A percentile compares a stretch with the other conserved stretches of the same genome.
These are phyloP conservation scores for Cryphonectria naterciae DNA, from an alignment of 2,329 filamentous ascomycete species.

Conservation along the genomic window DNA sequence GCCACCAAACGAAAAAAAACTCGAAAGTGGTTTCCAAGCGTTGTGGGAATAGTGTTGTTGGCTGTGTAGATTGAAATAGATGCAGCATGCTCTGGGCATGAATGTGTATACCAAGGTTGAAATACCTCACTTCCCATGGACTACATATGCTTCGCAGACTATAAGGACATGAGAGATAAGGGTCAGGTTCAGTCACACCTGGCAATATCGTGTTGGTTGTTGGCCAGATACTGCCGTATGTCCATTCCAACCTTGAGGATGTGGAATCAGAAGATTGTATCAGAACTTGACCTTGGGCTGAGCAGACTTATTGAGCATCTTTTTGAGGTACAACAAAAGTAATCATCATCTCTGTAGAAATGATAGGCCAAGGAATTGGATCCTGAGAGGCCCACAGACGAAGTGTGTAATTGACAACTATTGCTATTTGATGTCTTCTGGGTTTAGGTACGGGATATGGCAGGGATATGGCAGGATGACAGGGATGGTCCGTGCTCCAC, in stretches of 20 bases:
- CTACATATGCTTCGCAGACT: too few species aligned
- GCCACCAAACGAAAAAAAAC: background rate
- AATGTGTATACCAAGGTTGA: too few species aligned
- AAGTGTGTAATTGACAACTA: too few species aligned
- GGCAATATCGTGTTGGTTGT: background rate
- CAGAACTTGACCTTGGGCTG: too few species aligned
- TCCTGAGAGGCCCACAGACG: background rate
- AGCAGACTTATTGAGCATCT: too few species aligned
- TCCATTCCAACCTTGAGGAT: background rate
- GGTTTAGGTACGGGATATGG: background rate
- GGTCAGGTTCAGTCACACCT: background rate
- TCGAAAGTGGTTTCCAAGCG: background rate
- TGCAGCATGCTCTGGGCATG: too few species aligned
- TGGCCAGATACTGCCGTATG: background rate
- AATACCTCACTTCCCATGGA: too few species aligned
- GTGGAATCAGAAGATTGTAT: background rate
- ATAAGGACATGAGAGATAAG: too few species aligned
- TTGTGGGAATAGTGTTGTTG: background rate
- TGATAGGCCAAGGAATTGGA: too few species aligned
- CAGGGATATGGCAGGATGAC: conserved; percentile 7
- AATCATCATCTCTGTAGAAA: background rate
- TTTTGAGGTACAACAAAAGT: background rate
- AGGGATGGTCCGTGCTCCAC: conserved; percentile 5
- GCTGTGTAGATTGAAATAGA: too few species aligned
- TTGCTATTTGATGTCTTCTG: conserved; percentile 11